Evolutionary conservation across 139 green algal genomes (phyloP).

Genomic region (Choricystis sp.): DNA sequence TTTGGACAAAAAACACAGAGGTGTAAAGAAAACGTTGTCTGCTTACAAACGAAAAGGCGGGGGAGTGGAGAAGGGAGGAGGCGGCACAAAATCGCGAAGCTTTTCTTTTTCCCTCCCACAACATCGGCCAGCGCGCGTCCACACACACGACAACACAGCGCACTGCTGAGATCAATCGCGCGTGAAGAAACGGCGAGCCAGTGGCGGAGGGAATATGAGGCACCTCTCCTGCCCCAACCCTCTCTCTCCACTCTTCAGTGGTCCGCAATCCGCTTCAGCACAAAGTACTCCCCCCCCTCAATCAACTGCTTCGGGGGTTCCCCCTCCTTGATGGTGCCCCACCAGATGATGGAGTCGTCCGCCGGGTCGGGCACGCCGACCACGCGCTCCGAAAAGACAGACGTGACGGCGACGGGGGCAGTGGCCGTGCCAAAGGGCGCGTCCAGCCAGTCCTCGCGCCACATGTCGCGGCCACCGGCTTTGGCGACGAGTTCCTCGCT

Average conservation of each 20-base stretch:
- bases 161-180: too few relatives aligned
- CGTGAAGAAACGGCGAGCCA: background rate
- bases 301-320: slow-evolving; percentile 55
- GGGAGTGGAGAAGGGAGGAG: too few relatives aligned
- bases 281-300: slow-evolving; percentile 54
- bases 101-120: background rate
- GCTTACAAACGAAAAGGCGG: too few relatives aligned
- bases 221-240: background rate
- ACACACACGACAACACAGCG: background rate
- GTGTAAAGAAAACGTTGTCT: too few relatives aligned
- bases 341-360: slow-evolving; percentile 47
- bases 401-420: slow-evolving; percentile 48
- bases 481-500: slow-evolving; percentile 36
- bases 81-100: background rate
- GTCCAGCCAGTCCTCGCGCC: slow-evolving; percentile 49
- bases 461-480: slow-evolving; percentile 27
- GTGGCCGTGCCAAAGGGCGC: slow-evolving; percentile 45
- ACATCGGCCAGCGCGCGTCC: background rate
- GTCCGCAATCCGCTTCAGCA: slow-evolving; percentile 32
- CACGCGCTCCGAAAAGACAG: slow-evolving; percentile 30
- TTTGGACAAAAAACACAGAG: too few relatives aligned
- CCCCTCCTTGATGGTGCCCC: slow-evolving; percentile 34
- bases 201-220: background rate
- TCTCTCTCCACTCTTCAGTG: slow-evolving; percentile 13
- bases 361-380: slow-evolving; percentile 57